These are phyloP conservation scores for Xerocomellus amylosporus DNA, from an alignment of 768 basidiomycete species.

Conservation along the genomic window DNA sequence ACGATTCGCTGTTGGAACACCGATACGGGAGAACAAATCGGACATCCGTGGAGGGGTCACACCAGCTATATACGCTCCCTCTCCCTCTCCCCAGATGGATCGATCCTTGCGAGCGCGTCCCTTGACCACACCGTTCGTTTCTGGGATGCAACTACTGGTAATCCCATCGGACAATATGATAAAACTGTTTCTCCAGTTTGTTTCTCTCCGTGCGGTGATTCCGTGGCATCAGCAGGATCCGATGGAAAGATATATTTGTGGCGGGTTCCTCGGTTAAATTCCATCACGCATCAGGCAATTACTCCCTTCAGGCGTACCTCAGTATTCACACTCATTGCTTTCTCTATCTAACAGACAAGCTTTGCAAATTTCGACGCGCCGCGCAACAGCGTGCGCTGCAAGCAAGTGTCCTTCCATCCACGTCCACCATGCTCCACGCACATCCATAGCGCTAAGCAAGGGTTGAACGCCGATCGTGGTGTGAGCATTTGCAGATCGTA, in stretches of 20 bases:
- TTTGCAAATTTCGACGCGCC: background rate
- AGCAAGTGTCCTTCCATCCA: too few relatives aligned
- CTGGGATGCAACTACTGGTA: too few relatives aligned
- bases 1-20: background rate
- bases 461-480: background rate
- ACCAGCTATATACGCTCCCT: background rate
- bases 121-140: too few relatives aligned
- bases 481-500: background rate
- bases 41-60: background rate
- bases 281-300: background rate
- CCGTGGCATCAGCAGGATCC: background rate
- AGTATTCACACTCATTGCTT: background rate
- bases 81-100: constrained; percentile 1
- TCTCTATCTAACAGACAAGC: background rate
- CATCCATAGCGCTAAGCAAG: background rate
- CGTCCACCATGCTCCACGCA: too few relatives aligned
- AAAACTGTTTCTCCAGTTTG: too few relatives aligned
- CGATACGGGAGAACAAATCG: background rate
- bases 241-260: background rate
- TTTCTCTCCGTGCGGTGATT: constrained; percentile 9
- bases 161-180: too few relatives aligned
- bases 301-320: too few relatives aligned
- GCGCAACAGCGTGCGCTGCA: background rate
- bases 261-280: background rate
- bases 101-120: constrained; percentile 5